These are phyloP conservation scores for Clarireedia homoeocarpa DNA, from an alignment of 2,329 filamentous ascomycete species.

Conservation along the genomic window DNA sequence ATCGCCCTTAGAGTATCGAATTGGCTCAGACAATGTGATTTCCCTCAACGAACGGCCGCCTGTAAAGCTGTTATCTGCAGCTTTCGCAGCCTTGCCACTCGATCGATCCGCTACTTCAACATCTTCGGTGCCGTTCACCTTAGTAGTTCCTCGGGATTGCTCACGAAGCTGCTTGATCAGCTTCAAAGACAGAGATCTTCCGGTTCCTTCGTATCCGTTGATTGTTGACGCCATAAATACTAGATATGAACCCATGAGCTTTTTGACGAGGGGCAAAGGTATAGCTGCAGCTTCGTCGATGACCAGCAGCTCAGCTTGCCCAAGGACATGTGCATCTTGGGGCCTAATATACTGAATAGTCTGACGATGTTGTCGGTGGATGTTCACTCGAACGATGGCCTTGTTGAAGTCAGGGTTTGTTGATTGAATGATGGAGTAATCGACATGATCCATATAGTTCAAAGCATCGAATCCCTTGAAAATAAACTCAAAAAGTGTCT, in stretches of 20 bases:
- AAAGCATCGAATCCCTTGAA: conserved; percentile 97
- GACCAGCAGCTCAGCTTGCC: conserved; percentile 89
- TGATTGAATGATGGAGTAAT: conserved; percentile 97
- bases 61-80: conserved; percentile 47
- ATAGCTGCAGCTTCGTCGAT: conserved; percentile 98
- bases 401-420: conserved; percentile 99
- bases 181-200: conserved; percentile 88
- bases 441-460: conserved; percentile 87
- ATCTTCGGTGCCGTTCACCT: conserved; percentile 43
- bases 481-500: conserved; percentile 95
- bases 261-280: conserved; percentile 81
- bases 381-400: conserved; percentile 92
- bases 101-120: conserved; percentile 68
- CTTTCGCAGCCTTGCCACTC: conserved; percentile 63
- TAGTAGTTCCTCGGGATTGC: conserved; percentile 65
- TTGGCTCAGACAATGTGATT: conserved; percentile 88
- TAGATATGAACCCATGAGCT: conserved; percentile 92
- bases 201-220: conserved; percentile 97
- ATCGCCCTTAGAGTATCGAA: conserved; percentile 87
- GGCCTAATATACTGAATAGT: conserved; percentile 98
- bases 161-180: conserved; percentile 95
- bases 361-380: conserved; percentile 89
- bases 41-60: conserved; percentile 79
- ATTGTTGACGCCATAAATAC: conserved; percentile 99
- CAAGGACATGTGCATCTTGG: conserved; percentile 88